Evolutionary conservation across 768 basidiomycete species (phyloP), one percentile per base, ranked within the genome.

Genomic region (Boletus vinaceobasis): DNA sequence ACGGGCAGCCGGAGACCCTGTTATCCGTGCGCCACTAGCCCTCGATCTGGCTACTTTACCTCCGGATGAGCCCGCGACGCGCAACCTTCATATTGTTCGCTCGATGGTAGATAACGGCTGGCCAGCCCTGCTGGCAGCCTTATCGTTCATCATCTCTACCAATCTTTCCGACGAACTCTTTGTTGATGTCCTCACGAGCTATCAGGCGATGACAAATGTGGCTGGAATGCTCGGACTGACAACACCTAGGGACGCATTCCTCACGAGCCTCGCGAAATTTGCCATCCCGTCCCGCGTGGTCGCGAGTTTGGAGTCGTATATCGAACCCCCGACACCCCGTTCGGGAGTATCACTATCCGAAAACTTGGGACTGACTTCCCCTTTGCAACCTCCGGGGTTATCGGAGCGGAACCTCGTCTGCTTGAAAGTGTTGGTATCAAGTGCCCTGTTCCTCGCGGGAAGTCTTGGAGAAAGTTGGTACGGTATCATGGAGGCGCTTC

Each of bases 391-490:
- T 0, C 92, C 94, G 0, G 84, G 86, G 4, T 73, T 99, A 10
- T 93, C 90, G 0, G 88, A 93, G 60, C 79, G 94, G 29, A 99
- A 99, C 63, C 77, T 97, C 59, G 88, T 91, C 0, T 98, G 96
- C 68, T 72, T 98, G 49, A 92, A 92, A 60, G 87, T 90, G 2
- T 75, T 94, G 52, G 77, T 97, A 8, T 78, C 82, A 0, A 86
- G 87, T 57, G 85, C 90, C 1, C 73, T 91, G 27, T 90, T 90
- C 67, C 78, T 98, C 9, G 89, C 92, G 0, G 90, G 90, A 0
- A 88, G 86, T 53, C 79, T 97, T 7, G 93, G 87, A n/a, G 81
- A 86, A 54, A 92, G 88, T 56, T 98, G 96, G 96, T 96, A 91
- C 68, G 80, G 87, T 43, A 81, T 98, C 9, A 76, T 98, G 49